Evolutionary conservation across 805 yeast genomes (phyloP), one percentile per base, ranked within the genome.

Genomic region (Starmerella davenportii): DNA sequence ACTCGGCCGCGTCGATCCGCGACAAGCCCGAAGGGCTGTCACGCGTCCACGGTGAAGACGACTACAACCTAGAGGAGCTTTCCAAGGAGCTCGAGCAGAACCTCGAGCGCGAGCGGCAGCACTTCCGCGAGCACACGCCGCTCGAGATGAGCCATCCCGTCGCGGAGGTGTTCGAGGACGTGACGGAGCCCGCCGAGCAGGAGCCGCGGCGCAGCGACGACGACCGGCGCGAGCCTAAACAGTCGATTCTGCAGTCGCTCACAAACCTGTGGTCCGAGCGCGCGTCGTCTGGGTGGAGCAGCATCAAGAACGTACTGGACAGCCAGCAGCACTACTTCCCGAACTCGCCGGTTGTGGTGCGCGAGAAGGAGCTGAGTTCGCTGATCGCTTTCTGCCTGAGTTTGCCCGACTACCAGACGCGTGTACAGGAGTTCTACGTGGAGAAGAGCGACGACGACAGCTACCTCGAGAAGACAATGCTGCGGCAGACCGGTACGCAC

Each of bases 241-340:
- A 20, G 19, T 18, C 21, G 23, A 15, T 20, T 14, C n/a, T 17
- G 14, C 18, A 69, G 90, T 61, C 81, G 79, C 62, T 92, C 40
- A 72, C 93, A 0, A 81, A 76, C 50, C 90, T 90, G 57, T 90
- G 96, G 96, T 95, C 95, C 1, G 96, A 90, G 58, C 64, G 98
- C 51, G 80, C 96, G 1, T 90, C 95, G 1, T 77, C 92, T 1
- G 66, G 90, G 17, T 92, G 96, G 96, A 84, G 80, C 47, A 93
- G 95, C 0, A 62, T 90, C 25, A 76, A 71, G 16, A 85, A 84
- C 57, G 94, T 96, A 1, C 63, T 85, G 39, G 67, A 59, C 2
- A 68, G 84, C 0, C 68, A 77, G 0, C 96, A 90, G 53, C 96
- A 90, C 55, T 72, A 87, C 1, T 90, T 90, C 62, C 82, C 81